phyloP scores from a whole-genome alignment of 192 early-diverging fungal genomes.

The Kappamyces sp. region DNA sequence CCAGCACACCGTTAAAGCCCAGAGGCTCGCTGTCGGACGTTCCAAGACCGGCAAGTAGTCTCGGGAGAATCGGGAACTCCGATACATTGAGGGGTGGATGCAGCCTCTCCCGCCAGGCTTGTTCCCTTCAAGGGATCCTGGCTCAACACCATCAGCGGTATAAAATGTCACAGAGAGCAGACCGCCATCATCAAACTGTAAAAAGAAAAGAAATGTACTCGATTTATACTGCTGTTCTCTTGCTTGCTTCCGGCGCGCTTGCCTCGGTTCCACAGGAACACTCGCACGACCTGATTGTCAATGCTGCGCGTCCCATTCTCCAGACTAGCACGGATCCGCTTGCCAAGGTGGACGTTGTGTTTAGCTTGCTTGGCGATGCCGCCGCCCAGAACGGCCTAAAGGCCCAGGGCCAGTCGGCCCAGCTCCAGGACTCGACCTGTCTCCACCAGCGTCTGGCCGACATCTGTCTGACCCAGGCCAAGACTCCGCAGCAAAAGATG shows the following conservation, averaged over 20 bases:
- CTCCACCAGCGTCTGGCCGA: conserved; percentile 18
- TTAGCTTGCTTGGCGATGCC: conserved; percentile 12
- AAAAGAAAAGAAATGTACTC: no score
- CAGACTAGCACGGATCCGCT: background rate
- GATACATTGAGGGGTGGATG: background rate
- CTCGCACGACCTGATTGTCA: conserved; percentile 18
- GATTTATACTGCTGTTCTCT: no score
- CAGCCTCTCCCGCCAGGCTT: background rate
- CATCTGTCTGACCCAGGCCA: conserved; percentile 7
- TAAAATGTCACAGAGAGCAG: no score
- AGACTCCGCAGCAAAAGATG: background rate
- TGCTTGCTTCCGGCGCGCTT: no score
- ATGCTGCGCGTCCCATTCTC: conserved; percentile 2
- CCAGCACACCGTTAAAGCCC: background rate
- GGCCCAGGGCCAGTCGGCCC: background rate
- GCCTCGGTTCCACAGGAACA: conserved; percentile 16
- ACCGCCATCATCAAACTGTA: no score
- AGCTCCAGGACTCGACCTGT: conserved; percentile 1
- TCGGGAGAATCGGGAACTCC: background rate
- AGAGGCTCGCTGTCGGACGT: background rate
- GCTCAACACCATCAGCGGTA: no score
- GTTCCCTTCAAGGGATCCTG: no score
- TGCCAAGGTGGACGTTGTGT: conserved; percentile 7
- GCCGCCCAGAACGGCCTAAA: conserved; percentile 9
- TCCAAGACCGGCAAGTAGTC: background rate